Conservation (phyloP, 192 early-diverging fungal genomes). For the Linnemannia exigua region DNA sequence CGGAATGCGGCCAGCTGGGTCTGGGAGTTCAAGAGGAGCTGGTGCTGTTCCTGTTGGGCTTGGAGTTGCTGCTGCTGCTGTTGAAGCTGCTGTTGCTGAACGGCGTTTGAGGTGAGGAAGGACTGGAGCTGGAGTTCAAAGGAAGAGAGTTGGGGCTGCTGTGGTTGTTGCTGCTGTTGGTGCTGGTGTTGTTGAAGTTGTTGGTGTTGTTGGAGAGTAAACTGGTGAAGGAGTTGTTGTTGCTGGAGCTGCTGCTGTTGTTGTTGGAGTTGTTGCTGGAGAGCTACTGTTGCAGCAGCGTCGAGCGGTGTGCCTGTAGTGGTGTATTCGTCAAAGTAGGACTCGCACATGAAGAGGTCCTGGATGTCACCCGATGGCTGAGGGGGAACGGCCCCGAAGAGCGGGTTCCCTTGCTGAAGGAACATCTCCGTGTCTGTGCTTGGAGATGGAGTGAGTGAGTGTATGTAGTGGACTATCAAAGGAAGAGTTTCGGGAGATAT, state of each 20-base stretch:
- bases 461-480: not conserved
- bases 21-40: conserved; percentile 42
- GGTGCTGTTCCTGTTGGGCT: conserved; percentile 45
- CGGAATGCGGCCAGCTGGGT: conserved; percentile 48
- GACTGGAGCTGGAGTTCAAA: conserved; percentile 48
- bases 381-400: conserved; percentile 29
- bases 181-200: conserved; percentile 36
- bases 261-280: conserved; percentile 21
- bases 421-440: conserved; percentile 49
- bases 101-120: conserved; percentile 44
- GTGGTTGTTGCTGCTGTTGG: conserved; percentile 39
- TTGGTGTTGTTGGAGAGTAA: conserved; percentile 39
- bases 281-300: not conserved
- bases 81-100: conserved; percentile 44
- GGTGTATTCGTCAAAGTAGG: conserved; percentile 61
- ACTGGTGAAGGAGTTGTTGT: conserved; percentile 33
- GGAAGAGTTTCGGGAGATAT: not conserved
- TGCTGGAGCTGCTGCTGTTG: conserved; percentile 20
- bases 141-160: conserved; percentile 24
- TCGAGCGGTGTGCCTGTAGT: conserved; percentile 32
- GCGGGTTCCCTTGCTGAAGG: conserved; percentile 44
- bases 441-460: not conserved
- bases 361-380: conserved; percentile 37
- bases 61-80: conserved; percentile 46
- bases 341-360: conserved; percentile 59